These are phyloP conservation scores for Chlorociboria aeruginascens DNA, from an alignment of 495 filamentous ascomycete genomes.

Conservation along the genomic window DNA sequence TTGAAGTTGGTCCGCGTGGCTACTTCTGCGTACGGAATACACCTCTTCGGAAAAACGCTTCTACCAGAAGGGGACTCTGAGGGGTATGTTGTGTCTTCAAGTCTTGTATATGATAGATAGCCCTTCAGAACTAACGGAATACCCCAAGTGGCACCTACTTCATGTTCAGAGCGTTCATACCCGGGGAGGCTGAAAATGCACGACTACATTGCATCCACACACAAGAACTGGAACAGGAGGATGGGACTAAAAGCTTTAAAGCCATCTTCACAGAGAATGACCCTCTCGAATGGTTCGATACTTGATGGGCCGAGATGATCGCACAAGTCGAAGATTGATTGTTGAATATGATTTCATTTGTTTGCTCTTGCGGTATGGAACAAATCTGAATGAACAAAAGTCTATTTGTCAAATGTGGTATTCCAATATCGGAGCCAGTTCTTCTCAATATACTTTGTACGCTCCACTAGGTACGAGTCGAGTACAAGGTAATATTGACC, in stretches of 20 bases:
- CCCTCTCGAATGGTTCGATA: constrained; percentile 45
- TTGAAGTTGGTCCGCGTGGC: constrained; percentile 38
- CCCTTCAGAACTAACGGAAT: constrained; percentile 20
- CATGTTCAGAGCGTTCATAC: constrained; percentile 39
- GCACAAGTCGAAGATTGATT: too few species aligned
- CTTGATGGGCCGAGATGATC: constrained; percentile 17
- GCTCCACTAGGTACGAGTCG: too few species aligned
- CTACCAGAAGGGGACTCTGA: constrained; percentile 25
- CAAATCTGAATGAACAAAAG: too few species aligned
- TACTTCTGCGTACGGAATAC: constrained; percentile 39
- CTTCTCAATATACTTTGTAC: too few species aligned
- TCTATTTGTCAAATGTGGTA: too few species aligned
- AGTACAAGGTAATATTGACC: too few species aligned
- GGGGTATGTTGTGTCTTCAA: too few species aligned
- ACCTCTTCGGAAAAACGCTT: constrained; percentile 44
- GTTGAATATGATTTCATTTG: too few species aligned
- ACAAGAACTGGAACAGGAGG: constrained; percentile 32
- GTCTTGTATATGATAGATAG: not conserved
- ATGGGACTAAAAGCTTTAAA: constrained; percentile 33
- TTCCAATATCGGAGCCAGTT: too few species aligned
- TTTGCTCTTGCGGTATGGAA: too few species aligned
- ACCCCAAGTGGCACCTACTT: constrained; percentile 20
- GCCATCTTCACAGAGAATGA: constrained; percentile 42
- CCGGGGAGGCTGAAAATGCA: constrained; percentile 29
- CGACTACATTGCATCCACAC: constrained; percentile 41